phyloP scores from a whole-genome alignment of 495 filamentous ascomycete species.

The Elasticomyces elasticus region DNA sequence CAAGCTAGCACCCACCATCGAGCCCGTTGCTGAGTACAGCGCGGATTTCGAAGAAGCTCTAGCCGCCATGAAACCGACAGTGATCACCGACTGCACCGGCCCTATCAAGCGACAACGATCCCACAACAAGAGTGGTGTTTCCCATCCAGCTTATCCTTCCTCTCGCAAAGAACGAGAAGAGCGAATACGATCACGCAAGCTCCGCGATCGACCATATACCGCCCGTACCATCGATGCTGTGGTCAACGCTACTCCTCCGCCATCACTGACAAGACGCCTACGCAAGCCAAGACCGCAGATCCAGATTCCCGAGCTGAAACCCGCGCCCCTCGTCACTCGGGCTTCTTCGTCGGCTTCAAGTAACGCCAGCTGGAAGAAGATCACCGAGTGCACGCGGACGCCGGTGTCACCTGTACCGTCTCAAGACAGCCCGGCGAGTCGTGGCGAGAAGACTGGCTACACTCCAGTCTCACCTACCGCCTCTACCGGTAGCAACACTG shows the following conservation, averaged over 20 bases:
- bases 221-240: conserved; percentile 4
- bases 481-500: conserved; percentile 4
- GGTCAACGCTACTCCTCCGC: background rate
- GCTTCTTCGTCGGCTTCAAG: conserved; percentile 19
- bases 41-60: conserved; percentile 1
- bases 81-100: conserved; percentile 21
- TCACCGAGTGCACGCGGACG: conserved; percentile 8
- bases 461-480: conserved; percentile 13
- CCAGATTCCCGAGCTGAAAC: conserved; percentile 11
- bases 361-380: conserved; percentile 17
- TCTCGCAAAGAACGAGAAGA: conserved; percentile 20
- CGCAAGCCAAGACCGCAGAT: conserved; percentile 18
- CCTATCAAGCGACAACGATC: conserved; percentile 19
- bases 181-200: conserved; percentile 21
- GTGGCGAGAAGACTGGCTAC: conserved; percentile 16
- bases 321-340: conserved; percentile 11
- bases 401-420: conserved; percentile 15
- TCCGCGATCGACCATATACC: conserved; percentile 18
- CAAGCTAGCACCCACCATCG: conserved; percentile 13
- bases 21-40: background rate
- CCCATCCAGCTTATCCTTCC: background rate
- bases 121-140: background rate
- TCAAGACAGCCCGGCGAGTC: conserved; percentile 4
- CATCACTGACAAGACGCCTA: conserved; percentile 5
- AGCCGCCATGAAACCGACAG: conserved; percentile 13